These are phyloP conservation scores for Physcia stellaris DNA, from an alignment of 495 filamentous ascomycete species.

Conservation along the genomic window DNA sequence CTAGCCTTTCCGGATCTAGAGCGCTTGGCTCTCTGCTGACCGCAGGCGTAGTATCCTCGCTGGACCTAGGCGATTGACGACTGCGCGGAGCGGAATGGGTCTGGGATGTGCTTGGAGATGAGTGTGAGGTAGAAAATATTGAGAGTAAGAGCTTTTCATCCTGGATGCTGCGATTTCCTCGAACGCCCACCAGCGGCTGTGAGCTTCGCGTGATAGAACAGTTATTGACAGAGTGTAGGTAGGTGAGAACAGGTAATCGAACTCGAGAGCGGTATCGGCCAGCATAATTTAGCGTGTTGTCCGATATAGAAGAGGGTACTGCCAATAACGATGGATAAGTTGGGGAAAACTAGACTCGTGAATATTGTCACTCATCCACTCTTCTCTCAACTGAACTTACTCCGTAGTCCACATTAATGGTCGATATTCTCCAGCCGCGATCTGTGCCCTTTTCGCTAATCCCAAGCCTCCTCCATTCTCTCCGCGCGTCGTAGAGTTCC, in stretches of 20 bases:
- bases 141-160: conserved; percentile 88
- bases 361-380: conserved; percentile 21
- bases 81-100: conserved; percentile 26
- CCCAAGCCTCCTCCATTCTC: conserved; percentile 71
- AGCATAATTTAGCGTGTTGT: conserved; percentile 92
- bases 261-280: conserved; percentile 74
- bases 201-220: conserved; percentile 93
- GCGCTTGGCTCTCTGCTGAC: conserved; percentile 31
- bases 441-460: conserved; percentile 59
- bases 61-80: conserved; percentile 34
- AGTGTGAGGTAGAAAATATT: conserved; percentile 70
- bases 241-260: conserved; percentile 78
- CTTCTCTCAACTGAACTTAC: conserved; percentile 26
- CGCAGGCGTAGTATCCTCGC: conserved; percentile 35
- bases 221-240: conserved; percentile 91
- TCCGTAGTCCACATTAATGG: conserved; percentile 74
- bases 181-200: conserved; percentile 79
- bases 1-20: conserved; percentile 50
- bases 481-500: conserved; percentile 72
- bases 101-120: conserved; percentile 15
- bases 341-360: conserved; percentile 55
- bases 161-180: conserved; percentile 82
- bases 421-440: conserved; percentile 79
- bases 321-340: conserved; percentile 85
- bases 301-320: conserved; percentile 79